Conservation (phyloP, 139 green algal species). For the Chlorella sp. region DNA sequence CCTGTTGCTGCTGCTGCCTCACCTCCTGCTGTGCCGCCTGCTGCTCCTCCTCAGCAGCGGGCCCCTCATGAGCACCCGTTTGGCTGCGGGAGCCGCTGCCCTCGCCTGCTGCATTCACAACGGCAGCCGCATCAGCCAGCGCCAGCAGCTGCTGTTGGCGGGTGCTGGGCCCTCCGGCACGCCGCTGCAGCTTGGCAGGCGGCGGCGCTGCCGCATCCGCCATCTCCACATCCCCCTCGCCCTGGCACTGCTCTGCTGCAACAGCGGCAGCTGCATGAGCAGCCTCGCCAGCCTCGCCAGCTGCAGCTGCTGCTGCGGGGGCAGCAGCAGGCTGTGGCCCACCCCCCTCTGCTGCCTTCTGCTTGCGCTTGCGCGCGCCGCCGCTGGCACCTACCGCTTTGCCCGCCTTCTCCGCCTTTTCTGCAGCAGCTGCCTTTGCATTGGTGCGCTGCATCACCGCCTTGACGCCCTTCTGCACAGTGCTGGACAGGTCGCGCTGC, state of each 20-base stretch:
- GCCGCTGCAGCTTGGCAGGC: conserved; percentile 15
- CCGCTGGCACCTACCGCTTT: no score
- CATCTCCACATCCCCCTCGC: conserved; percentile 7
- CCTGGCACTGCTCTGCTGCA: background rate
- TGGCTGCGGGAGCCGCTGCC: conserved; percentile 11
- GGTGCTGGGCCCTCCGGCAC: conserved; percentile 10
- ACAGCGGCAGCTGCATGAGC: background rate
- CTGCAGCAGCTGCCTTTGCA: background rate
- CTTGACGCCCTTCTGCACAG: conserved; percentile 10
- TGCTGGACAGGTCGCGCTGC: conserved; percentile 1
- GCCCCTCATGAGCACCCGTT: background rate
- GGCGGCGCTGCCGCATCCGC: background rate
- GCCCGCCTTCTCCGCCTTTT: no score
- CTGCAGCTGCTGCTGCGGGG: background rate
- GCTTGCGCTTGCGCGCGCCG: conserved; percentile 23
- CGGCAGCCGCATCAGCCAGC: background rate
- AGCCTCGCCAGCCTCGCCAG: background rate
- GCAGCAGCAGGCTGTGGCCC: background rate
- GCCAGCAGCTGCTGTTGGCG: conserved; percentile 2
- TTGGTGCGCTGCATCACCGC: conserved; percentile 14
- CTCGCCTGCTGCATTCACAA: background rate
- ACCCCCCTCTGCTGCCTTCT: no score
- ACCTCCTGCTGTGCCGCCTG: no score
- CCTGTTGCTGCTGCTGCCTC: no score
- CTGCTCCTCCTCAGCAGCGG: background rate